Percentiles rank a stretch among this genome's conserved stretches.
Conservation (phyloP, 306 rosid genomes). For the Cicer judaicum region DNA sequence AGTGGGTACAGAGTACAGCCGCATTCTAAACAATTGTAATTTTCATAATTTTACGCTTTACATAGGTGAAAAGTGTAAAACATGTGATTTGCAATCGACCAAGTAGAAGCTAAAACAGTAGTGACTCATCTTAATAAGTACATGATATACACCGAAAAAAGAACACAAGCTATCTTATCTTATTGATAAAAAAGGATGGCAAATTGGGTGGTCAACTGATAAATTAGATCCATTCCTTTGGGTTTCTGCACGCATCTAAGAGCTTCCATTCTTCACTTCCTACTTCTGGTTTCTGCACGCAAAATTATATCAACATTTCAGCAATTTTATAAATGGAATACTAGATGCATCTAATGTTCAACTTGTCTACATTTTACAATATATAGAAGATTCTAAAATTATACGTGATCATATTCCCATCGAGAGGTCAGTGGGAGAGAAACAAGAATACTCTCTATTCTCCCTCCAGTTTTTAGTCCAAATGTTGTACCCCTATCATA, state of each 20-base stretch:
- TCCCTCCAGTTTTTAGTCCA: constrained; percentile 97
- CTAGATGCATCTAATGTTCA: constrained; percentile 1
- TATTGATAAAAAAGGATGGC: constrained; percentile 1
- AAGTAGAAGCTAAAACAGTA: constrained; percentile 31
- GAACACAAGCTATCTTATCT: constrained; percentile 33
- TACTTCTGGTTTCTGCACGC: constrained; percentile 87
- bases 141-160: constrained; percentile 41
- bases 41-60: constrained; percentile 36
- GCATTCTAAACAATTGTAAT: constrained; percentile 11
- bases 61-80: constrained; percentile 27
- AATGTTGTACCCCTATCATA: constrained; percentile 98
- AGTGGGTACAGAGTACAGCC: background rate
- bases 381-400: constrained; percentile 40
- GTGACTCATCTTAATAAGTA: constrained; percentile 23
- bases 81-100: constrained; percentile 36
- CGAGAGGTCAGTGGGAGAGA: constrained; percentile 96
- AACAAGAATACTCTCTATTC: constrained; percentile 98
- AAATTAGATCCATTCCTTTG: constrained; percentile 82
- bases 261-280: constrained; percentile 99
- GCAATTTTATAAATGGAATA: constrained; percentile 17
- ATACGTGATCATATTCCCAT: constrained; percentile 96
- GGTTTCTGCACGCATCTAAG: constrained; percentile 95
- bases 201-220: constrained; percentile 27
- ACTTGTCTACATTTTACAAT: background rate
- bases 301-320: constrained; percentile 36